These are phyloP conservation scores for Scleroderma citrinum DNA, from an alignment of 768 basidiomycete genomes.

Conservation along the genomic window DNA sequence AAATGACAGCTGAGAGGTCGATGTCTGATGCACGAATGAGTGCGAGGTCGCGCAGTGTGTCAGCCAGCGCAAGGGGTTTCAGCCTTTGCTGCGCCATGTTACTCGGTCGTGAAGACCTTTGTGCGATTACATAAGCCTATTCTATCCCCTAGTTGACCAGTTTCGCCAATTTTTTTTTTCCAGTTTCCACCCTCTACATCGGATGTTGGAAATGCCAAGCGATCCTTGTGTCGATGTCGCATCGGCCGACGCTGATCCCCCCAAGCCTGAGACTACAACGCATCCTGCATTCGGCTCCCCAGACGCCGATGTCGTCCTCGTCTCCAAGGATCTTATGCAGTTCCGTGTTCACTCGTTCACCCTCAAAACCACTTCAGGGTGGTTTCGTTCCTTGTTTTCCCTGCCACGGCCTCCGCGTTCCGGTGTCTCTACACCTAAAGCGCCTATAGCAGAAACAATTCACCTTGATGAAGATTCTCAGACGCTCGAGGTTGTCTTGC, in stretches of 20 bases:
- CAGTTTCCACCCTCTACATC: background rate
- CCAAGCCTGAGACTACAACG: conserved; percentile 16
- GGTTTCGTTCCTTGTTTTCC: conserved; percentile 57
- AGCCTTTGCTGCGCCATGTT: conserved; percentile 26
- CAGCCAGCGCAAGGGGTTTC: conserved; percentile 49
- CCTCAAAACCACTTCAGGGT: conserved; percentile 58
- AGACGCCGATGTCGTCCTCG: conserved; percentile 53
- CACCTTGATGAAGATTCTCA: conserved; percentile 52
- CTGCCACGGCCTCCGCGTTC: conserved; percentile 39
- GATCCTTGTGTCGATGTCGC: conserved; percentile 5
- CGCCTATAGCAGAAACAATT: conserved; percentile 33
- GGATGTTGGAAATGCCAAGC: conserved; percentile 1
- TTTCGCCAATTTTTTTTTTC: no score
- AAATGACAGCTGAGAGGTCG: conserved; percentile 31
- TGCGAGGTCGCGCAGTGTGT: conserved; percentile 68
- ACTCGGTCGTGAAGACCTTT: no score
- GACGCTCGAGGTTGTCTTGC: conserved; percentile 51
- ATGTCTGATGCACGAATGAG: conserved; percentile 56
- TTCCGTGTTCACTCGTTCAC: conserved; percentile 58
- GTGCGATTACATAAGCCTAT: background rate
- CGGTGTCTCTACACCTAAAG: conserved; percentile 1
- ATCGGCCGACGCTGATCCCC: background rate
- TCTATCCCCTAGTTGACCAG: background rate
- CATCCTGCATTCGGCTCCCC: conserved; percentile 48
- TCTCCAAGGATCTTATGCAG: conserved; percentile 43